These are phyloP conservation scores for Letharia columbiana DNA, from an alignment of 495 filamentous ascomycete genomes.

Conservation along the genomic window DNA sequence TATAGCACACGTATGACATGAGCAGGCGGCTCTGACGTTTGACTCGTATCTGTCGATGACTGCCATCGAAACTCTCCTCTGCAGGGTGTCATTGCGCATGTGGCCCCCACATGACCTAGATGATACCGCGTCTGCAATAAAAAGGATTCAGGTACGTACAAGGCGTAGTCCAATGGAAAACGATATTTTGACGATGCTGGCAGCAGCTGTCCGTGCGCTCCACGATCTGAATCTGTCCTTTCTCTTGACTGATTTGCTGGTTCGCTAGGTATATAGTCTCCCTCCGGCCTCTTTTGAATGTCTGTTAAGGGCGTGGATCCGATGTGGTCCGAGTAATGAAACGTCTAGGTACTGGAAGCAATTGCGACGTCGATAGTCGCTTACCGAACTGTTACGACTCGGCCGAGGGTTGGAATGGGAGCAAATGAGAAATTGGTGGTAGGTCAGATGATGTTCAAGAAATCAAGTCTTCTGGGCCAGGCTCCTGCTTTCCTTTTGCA, in stretches of 20 bases:
- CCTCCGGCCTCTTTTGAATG: background rate
- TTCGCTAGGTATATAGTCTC: background rate
- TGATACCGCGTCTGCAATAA: background rate
- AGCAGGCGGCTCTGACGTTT: background rate
- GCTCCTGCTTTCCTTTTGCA: background rate
- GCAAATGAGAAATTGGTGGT: background rate
- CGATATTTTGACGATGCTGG: background rate
- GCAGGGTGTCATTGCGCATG: constrained; percentile 4
- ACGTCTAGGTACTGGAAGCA: background rate
- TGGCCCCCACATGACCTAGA: constrained; percentile 11
- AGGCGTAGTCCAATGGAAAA: background rate
- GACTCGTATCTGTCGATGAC: background rate
- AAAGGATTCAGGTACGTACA: constrained; percentile 3
- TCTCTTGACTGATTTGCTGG: background rate
- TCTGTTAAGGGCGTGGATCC: background rate
- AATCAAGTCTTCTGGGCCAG: background rate
- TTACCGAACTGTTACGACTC: background rate
- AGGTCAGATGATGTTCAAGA: background rate
- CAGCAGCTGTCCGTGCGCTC: background rate
- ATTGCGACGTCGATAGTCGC: background rate
- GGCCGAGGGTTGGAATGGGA: background rate
- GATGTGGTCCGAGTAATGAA: background rate
- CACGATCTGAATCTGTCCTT: background rate
- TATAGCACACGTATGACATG: background rate
- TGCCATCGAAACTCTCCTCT: background rate